These are phyloP conservation scores for Oenanthe sinensis DNA, from an alignment of 129 eudicot genomes.

Conservation along the genomic window DNA sequence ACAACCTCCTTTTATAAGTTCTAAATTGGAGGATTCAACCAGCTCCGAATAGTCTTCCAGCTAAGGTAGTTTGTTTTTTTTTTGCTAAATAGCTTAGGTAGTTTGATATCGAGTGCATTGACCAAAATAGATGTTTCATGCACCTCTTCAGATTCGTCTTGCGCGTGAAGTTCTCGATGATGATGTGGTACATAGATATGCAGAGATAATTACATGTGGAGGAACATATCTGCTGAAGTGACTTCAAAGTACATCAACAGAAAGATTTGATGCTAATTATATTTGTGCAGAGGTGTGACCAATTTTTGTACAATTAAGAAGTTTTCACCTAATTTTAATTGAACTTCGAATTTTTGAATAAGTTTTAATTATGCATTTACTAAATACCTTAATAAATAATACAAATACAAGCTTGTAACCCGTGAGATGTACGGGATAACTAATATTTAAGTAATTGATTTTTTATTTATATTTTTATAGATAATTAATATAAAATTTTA, in stretches of 20 bases:
- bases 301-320: neutral
- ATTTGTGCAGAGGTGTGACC: neutral
- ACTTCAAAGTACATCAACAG: neutral
- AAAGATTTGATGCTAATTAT: neutral
- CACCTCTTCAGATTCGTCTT: neutral
- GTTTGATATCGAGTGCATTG: conserved; percentile 4
- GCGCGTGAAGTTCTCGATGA: neutral
- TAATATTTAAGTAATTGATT: too few species aligned
- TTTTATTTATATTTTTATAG: too few species aligned
- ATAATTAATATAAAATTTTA: too few species aligned
- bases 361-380: too few species aligned
- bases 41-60: neutral
- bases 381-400: too few species aligned
- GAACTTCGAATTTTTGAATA: too few species aligned
- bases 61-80: too few species aligned
- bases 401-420: too few species aligned
- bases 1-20: conserved; percentile 1
- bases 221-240: neutral
- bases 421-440: too few species aligned
- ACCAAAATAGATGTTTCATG: neutral
- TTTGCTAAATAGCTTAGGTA: too few species aligned
- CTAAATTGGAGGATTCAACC: neutral
- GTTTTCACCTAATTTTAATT: too few species aligned
- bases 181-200: neutral
- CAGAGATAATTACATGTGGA: neutral